Conservation (phyloP, 2,329 filamentous ascomycete genomes). For the Xylaria sp. region DNA sequence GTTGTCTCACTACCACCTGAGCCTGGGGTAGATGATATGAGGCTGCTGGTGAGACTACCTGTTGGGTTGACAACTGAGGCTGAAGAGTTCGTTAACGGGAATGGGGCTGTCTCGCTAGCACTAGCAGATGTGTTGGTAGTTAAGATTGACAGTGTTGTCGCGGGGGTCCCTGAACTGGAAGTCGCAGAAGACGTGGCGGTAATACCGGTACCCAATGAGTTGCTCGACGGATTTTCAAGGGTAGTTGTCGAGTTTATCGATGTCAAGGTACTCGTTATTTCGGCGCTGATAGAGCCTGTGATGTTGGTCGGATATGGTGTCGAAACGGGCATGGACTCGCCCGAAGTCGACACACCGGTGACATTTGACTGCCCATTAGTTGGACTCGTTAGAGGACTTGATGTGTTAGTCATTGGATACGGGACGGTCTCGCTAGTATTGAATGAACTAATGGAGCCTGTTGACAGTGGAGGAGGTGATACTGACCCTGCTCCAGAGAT, state of each 20-base stretch:
- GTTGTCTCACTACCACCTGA: conserved; percentile 11
- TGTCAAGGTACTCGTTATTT: conserved; percentile 21
- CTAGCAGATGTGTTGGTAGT: conserved; percentile 3
- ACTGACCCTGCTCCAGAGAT: background rate
- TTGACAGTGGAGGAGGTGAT: background rate
- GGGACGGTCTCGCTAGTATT: conserved; percentile 4
- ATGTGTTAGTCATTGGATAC: conserved; percentile 14
- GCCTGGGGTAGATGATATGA: background rate
- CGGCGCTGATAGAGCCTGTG: conserved; percentile 5
- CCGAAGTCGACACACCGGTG: background rate
- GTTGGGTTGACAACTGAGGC: conserved; percentile 16
- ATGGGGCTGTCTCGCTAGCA: conserved; percentile 21
- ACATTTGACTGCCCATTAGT: background rate
- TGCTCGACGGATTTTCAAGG: conserved; percentile 16
- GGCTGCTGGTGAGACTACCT: background rate
- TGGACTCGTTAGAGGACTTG: background rate
- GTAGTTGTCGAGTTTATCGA: conserved; percentile 16
- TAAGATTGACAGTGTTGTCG: background rate
- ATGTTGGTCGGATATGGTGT: background rate
- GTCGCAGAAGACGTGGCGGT: conserved; percentile 6
- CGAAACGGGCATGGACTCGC: conserved; percentile 2
- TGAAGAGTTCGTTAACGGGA: conserved; percentile 32
- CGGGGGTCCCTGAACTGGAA: background rate
- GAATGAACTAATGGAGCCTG: background rate
- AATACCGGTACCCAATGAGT: conserved; percentile 1